Conservation (phyloP, 202 grass and related monocot species). For the Zizania palustris region DNA sequence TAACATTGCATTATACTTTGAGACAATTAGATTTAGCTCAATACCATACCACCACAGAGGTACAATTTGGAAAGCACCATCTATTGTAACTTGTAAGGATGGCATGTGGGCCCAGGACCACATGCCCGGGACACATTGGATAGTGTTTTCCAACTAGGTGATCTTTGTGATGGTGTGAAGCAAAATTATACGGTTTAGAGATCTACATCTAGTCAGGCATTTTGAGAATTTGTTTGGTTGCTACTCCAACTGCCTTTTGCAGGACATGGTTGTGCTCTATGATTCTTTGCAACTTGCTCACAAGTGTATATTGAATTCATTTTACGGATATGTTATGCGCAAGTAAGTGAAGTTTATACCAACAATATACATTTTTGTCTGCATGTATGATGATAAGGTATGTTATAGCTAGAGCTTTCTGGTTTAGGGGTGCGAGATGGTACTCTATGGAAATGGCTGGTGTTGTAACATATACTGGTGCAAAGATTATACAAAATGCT, state of each 20-base stretch:
- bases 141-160: neutral
- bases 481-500: constrained; percentile 97
- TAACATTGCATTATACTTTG: neutral
- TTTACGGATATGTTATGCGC: constrained; percentile 99
- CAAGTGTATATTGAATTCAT: constrained; percentile 99
- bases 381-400: constrained; percentile 26
- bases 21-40: neutral
- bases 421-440: constrained; percentile 94
- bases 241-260: constrained; percentile 44
- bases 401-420: constrained; percentile 42
- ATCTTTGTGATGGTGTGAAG: neutral
- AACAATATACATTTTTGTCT: constrained; percentile 22
- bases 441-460: constrained; percentile 99
- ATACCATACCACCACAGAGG: neutral
- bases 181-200: constrained; percentile 21
- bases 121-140: neutral
- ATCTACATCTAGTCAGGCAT: constrained; percentile 29
- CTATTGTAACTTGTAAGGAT: neutral
- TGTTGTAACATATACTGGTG: constrained; percentile 98
- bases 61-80: neutral
- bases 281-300: constrained; percentile 98
- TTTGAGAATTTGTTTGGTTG: constrained; percentile 37
- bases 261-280: constrained; percentile 99
- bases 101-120: neutral
- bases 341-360: constrained; percentile 69